Conservation (phyloP, 2,329 filamentous ascomycete species). For the Fonsecaea nubica region DNA sequence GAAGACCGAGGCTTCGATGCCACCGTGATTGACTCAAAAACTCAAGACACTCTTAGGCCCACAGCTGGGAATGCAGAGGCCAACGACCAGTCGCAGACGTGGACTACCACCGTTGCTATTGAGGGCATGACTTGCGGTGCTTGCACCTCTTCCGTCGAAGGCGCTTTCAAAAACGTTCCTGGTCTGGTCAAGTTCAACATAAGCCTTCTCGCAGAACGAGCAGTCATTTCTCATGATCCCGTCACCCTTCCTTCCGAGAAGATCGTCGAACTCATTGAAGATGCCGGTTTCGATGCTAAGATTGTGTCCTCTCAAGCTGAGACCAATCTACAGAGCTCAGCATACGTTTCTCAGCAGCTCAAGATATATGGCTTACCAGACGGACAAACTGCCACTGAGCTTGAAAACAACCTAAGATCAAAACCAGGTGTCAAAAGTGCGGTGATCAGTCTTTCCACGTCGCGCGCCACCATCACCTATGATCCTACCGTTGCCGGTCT, state of each 20-base stretch:
- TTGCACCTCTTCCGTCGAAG: constrained; percentile 89
- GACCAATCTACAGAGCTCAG: constrained; percentile 60
- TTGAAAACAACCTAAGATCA: constrained; percentile 72
- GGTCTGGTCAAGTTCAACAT: constrained; percentile 92
- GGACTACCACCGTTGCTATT: constrained; percentile 84
- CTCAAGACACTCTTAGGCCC: constrained; percentile 44
- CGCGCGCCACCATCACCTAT: constrained; percentile 75
- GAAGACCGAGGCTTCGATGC: constrained; percentile 80
- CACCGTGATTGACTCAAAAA: constrained; percentile 73
- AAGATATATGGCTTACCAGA: constrained; percentile 83
- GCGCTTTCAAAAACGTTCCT: constrained; percentile 76
- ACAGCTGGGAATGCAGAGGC: constrained; percentile 44
- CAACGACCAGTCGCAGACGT: constrained; percentile 47
- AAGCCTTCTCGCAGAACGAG: constrained; percentile 88
- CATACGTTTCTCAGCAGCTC: constrained; percentile 71
- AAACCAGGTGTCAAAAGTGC: constrained; percentile 77
- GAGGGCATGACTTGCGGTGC: constrained; percentile 98
- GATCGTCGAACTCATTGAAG: constrained; percentile 84
- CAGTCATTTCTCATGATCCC: constrained; percentile 83
- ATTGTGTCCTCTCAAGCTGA: constrained; percentile 78
- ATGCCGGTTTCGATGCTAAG: constrained; percentile 84
- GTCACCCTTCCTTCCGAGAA: constrained; percentile 72
- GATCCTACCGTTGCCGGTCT: constrained; percentile 75
- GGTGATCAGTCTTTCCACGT: constrained; percentile 74
- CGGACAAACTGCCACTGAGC: constrained; percentile 70